Base-by-base conservation (phyloP, 495 filamentous ascomycete species). In the Cetradonia linearis region DNA sequence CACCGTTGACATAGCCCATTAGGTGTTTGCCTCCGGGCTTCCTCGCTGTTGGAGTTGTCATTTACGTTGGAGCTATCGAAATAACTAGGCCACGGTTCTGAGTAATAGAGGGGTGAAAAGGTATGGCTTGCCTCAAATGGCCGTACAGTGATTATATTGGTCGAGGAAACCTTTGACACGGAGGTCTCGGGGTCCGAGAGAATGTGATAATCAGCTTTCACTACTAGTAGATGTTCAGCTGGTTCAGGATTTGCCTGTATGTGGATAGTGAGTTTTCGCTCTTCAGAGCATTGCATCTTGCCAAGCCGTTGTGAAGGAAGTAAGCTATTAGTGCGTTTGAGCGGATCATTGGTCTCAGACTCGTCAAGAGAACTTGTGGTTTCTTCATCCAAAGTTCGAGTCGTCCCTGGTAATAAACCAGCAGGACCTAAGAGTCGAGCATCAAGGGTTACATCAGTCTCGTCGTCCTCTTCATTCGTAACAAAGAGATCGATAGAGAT, bases 71-170 rank as follows among this genome's bases (percentile, higher is more conserved):
- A 60, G 47, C 74, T 67, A 6, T 80, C 75, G 68, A 97, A 96
- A 67, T 89, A 86, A 65, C 83, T 87, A 9, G 94, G 92, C 92
- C 92, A 97, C 10, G 80, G 77, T 55, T 85, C 83, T 2, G 81
- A 75, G 72, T 96, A 84, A 6, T 95, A 70, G 4, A 83, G 81
- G 16, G 93, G 89, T 2, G 81, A 75, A 64, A 95, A 86, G 56
- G 91, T 87, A 66, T 91, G 95, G 64, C 84, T 89, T 9, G 89
- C 86, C 72, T 95, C 89, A 63, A 97, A 95, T 9, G 93, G 89
- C 38, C 81, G 83, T 56, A 87, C 77, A 57, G 96, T 77, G 18
- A 83, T 79, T 16, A 99, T 67, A 16, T 84, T 82, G 23, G 84
- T 79, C 0, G 78, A 74, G 7, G 83, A 68, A 1, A 80, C 81